Conservation (phyloP, 257 asterid species). For the Nicotiana knightiana region DNA sequence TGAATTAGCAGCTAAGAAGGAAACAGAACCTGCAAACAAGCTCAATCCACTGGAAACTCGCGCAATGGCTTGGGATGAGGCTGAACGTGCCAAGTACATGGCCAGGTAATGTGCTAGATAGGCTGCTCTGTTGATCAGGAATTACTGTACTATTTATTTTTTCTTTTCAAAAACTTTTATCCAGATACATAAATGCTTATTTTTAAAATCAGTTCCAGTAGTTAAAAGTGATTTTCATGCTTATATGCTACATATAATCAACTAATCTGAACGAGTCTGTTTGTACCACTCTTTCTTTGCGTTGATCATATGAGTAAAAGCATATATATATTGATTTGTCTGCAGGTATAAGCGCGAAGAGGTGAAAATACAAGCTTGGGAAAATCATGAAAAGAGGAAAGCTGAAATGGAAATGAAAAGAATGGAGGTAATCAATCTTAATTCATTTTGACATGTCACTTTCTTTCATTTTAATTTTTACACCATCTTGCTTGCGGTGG, state of each 20-base stretch:
- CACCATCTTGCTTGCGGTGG: not conserved
- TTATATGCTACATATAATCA: not conserved
- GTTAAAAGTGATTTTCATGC: not conserved
- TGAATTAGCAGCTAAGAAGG: constrained; percentile 11
- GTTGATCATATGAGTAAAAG: not conserved
- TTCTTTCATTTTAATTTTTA: not conserved
- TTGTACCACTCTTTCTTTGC: not conserved
- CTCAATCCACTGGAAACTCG: constrained; percentile 59
- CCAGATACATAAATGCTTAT: not conserved
- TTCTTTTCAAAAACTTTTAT: not conserved
- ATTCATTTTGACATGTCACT: not conserved
- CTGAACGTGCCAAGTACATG: constrained; percentile 82
- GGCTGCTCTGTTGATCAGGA: not conserved
- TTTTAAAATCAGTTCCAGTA: not conserved
- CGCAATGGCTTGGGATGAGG: constrained; percentile 94
- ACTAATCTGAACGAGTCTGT: not conserved
- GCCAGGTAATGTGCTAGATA: constrained; percentile 48
- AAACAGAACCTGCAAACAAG: constrained; percentile 22
- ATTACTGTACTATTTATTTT: not conserved
- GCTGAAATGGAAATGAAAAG: constrained; percentile 84
- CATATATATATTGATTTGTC: not conserved
- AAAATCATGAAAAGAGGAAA: constrained; percentile 77
- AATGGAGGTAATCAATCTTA: constrained; percentile 51
- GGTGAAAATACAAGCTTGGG: constrained; percentile 93
- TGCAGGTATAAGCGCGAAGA: constrained; percentile 87